Percentiles rank a stretch among this genome's conserved stretches.
These are phyloP conservation scores for Boletus barrowsii DNA, from an alignment of 768 basidiomycete genomes.

Conservation along the genomic window DNA sequence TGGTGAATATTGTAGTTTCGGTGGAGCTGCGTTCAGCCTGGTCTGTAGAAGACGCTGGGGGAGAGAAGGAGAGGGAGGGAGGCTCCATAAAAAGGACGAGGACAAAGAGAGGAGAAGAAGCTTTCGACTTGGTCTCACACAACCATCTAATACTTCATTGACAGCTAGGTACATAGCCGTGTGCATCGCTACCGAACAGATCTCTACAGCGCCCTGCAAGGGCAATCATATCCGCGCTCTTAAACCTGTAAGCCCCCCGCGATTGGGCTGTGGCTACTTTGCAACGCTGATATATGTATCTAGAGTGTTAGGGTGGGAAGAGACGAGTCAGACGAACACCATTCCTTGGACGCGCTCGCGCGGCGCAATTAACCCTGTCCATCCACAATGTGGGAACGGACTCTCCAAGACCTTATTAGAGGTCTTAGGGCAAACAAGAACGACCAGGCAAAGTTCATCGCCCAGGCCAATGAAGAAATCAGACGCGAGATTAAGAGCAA, in stretches of 20 bases:
- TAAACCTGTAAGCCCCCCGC: too few species aligned
- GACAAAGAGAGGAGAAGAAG: not conserved
- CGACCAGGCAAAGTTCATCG: conserved; percentile 89
- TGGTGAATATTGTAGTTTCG: conserved; percentile 76
- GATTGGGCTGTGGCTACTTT: too few species aligned
- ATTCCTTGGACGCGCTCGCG: not conserved
- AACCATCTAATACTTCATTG: not conserved
- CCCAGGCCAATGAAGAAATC: conserved; percentile 92
- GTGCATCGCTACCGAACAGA: too few species aligned
- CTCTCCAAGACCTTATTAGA: conserved; percentile 91
- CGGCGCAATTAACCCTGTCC: too few species aligned
- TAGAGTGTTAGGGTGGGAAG: too few species aligned
- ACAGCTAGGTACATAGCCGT: too few species aligned
- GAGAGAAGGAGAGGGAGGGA: conserved; percentile 35
- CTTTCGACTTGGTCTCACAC: not conserved
- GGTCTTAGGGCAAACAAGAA: conserved; percentile 94
- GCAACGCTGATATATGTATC: too few species aligned
- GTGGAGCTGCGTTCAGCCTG: conserved; percentile 52
- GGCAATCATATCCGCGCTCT: too few species aligned
- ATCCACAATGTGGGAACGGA: conserved; percentile 86
- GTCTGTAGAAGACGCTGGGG: conserved; percentile 22
- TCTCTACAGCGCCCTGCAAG: too few species aligned
- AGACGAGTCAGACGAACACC: not conserved
- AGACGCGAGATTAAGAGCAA: conserved; percentile 85
- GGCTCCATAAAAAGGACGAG: conserved; percentile 36